Conservation (phyloP, 306 rosid species). For the Fragaria vesca region DNA sequence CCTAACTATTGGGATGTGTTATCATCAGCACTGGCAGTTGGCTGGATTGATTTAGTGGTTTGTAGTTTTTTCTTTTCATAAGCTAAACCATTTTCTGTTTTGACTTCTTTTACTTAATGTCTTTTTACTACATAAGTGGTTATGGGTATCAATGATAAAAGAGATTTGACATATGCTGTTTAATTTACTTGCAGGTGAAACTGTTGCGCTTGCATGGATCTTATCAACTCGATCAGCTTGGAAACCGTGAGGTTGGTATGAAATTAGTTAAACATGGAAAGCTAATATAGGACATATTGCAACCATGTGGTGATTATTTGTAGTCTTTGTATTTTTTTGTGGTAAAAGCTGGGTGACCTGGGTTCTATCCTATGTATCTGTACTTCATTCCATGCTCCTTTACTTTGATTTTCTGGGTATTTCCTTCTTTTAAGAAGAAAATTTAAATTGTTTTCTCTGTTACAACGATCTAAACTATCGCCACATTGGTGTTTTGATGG, state of each 20-base stretch:
- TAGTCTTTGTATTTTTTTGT: not conserved
- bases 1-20: conserved; percentile 82
- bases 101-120: conserved; percentile 3
- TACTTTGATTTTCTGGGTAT: not conserved
- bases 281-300: not conserved
- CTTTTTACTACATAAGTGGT: conserved; percentile 19
- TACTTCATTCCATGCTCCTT: conserved; percentile 1
- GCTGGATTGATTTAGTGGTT: conserved; percentile 96
- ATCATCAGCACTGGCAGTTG: conserved; percentile 79
- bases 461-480: not conserved
- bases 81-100: not conserved
- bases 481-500: not conserved
- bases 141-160: conserved; percentile 20
- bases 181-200: conserved; percentile 65
- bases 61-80: conserved; percentile 27
- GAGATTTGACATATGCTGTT: conserved; percentile 21
- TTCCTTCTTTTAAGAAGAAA: not conserved
- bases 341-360: not conserved
- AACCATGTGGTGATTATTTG: not conserved
- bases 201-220: conserved; percentile 91
- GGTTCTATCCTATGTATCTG: not conserved
- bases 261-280: conserved; percentile 20
- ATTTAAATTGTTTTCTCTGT: no score
- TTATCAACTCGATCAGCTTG: conserved; percentile 73
- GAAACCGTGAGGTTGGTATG: conserved; percentile 81